Percentiles rank a stretch among this genome's conserved stretches.
Evolutionary conservation across 2,329 filamentous ascomycete species (phyloP).

Genomic region (Penicillium sp.): DNA sequence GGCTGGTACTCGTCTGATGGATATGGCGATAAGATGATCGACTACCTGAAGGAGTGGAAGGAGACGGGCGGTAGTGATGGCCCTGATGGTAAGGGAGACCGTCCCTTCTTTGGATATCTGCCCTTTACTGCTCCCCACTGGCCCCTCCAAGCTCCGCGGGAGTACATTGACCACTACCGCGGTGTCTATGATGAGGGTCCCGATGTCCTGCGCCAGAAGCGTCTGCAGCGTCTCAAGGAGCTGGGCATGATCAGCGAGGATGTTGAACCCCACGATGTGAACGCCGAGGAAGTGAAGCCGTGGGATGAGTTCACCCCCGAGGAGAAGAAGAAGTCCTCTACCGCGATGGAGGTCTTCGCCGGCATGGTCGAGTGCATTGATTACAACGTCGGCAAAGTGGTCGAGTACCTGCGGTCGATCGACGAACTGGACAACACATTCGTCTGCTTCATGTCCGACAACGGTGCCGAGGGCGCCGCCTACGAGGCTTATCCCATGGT

Average conservation of each 20-base stretch:
- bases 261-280: constrained; percentile 39
- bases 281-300: constrained; percentile 46
- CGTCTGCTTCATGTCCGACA: constrained; percentile 63
- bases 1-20: constrained; percentile 56
- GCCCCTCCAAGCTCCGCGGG: constrained; percentile 59
- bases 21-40: constrained; percentile 54
- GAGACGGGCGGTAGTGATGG: constrained; percentile 27
- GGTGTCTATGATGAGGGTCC: constrained; percentile 62
- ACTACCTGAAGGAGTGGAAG: constrained; percentile 53
- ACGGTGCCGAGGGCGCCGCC: constrained; percentile 60
- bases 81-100: constrained; percentile 26
- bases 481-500: constrained; percentile 61
- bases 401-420: constrained; percentile 55
- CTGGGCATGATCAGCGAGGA: constrained; percentile 55
- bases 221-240: constrained; percentile 56
- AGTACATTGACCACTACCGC: constrained; percentile 57
- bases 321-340: constrained; percentile 42
- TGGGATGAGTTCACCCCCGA: constrained; percentile 38
- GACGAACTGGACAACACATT: constrained; percentile 64
- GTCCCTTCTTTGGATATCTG: constrained; percentile 60
- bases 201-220: constrained; percentile 53
- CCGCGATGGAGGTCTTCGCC: constrained; percentile 62
- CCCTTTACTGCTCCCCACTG: constrained; percentile 64
- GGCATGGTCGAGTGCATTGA: constrained; percentile 66
- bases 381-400: constrained; percentile 57